phyloP scores from a whole-genome alignment of 164 flowering plant species.

The Piper betle region DNA sequence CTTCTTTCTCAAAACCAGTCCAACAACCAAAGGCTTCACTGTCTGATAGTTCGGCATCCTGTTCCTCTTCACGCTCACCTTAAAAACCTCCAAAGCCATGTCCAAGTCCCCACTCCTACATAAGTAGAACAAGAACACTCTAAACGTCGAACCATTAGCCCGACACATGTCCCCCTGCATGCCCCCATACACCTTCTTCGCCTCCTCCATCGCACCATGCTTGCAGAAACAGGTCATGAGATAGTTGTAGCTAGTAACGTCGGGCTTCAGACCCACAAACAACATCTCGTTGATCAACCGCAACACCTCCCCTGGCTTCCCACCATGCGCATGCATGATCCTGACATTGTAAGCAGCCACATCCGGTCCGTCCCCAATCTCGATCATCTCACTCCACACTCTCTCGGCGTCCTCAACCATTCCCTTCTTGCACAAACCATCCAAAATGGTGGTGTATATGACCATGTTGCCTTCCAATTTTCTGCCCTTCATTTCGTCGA shows the following conservation, averaged over 20 bases:
- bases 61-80: conserved; percentile 40
- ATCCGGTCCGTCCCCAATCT: conserved; percentile 40
- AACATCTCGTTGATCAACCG: conserved; percentile 55
- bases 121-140: conserved; percentile 35
- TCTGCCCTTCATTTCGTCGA: conserved; percentile 51
- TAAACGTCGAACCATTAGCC: conserved; percentile 64
- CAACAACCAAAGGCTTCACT: conserved; percentile 45
- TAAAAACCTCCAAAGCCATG: conserved; percentile 39
- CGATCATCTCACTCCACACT: conserved; percentile 53
- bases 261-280: conserved; percentile 39
- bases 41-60: conserved; percentile 56
- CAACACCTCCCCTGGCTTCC: conserved; percentile 34
- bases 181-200: conserved; percentile 44
- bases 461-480: conserved; percentile 34
- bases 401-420: conserved; percentile 36
- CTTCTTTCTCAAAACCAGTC: conserved; percentile 41
- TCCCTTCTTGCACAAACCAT: conserved; percentile 43
- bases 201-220: conserved; percentile 49
- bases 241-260: conserved; percentile 46
- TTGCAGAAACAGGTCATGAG: conserved; percentile 45
- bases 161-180: conserved; percentile 31
- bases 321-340: conserved; percentile 28
- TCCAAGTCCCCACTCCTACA: conserved; percentile 33
- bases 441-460: conserved; percentile 42
- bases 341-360: conserved; percentile 52